Percentiles rank a stretch among this genome's conserved stretches.
These are phyloP conservation scores for Penicillium occitanis DNA, from an alignment of 2,329 filamentous ascomycete genomes.

Conservation along the genomic window DNA sequence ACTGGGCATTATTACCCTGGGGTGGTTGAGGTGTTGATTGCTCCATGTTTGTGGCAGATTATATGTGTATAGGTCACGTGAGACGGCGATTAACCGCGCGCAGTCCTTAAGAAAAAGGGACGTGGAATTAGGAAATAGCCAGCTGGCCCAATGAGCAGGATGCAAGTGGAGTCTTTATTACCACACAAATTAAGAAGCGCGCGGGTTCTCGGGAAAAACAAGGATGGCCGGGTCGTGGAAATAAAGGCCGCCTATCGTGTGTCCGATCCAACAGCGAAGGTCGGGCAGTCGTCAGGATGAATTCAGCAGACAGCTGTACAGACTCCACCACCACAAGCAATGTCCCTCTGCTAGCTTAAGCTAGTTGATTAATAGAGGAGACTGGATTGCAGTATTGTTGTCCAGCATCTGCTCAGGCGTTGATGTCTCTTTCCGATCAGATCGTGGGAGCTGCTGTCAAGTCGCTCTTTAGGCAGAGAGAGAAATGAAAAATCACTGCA, in stretches of 20 bases:
- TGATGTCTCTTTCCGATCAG: conserved; percentile 4
- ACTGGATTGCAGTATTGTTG: neutral
- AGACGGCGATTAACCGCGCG: conserved; percentile 16
- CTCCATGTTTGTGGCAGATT: conserved; percentile 33
- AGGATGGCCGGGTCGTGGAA: conserved; percentile 20
- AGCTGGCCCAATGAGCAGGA: conserved; percentile 13
- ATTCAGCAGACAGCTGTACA: conserved; percentile 6
- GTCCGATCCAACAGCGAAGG: neutral
- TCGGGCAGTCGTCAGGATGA: conserved; percentile 15
- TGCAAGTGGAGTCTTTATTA: conserved; percentile 18
- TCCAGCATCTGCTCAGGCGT: neutral
- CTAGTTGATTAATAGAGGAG: conserved; percentile 5
- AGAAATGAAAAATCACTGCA: conserved; percentile 6
- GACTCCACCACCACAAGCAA: conserved; percentile 5
- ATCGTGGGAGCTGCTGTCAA: conserved; percentile 1
- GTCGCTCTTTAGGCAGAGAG: conserved; percentile 1
- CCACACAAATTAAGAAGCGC: conserved; percentile 15
- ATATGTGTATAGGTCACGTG: conserved; percentile 17
- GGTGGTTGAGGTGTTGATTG: conserved; percentile 28
- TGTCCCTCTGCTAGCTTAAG: conserved; percentile 13
- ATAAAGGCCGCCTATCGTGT: conserved; percentile 16
- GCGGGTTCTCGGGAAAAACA: neutral
- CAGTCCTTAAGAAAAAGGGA: conserved; percentile 5
- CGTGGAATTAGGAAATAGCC: conserved; percentile 17
- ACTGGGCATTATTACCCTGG: conserved; percentile 29